Base-by-base conservation (phyloP, 2,329 filamentous ascomycete species). In the Clathrospora elynae region DNA sequence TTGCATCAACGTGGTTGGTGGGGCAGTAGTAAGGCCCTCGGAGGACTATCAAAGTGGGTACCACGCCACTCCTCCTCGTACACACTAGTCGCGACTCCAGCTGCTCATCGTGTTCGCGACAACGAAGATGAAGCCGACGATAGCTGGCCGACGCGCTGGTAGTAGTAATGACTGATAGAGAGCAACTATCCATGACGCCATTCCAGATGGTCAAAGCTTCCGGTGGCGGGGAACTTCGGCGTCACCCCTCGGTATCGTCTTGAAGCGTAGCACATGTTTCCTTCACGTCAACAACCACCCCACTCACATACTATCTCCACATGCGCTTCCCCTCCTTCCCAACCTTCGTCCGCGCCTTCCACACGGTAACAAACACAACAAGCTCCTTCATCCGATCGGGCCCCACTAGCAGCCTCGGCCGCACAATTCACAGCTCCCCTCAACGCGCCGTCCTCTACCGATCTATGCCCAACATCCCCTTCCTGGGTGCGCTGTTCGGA, bases 401-500 rank as follows among this genome's bases (percentile, higher is more conserved):
- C 50, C 57, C 70, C 51, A 60, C 71, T 54, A 57, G 62, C 71
- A 59, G 58, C 57, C 26, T 73, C 66, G 30, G 59, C 71, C 44
- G 55, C 49, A 55, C 55, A 5, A 46, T 68, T 29, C 54, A 62
- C 49, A 53, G 44, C 44, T 46, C 56, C 6, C 59, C 63, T 1
- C 64, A 63, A 25, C 65, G 60, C 44, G 50, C 53, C 6, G 54
- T 58, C 2, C 14, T 61, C 9, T 55, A 64, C 33, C 62, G 61
- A 20, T 80, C 87, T 59, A 90, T 92, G 82, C 85, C 88, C 38
- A 80, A 80, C 2, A 86, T 95, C 61, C 87, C 90, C 1, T 88
- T 96, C 57, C 63, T 96, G 24, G 78, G 87, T 57, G 83, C 85
- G 42, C 74, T 96, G 2, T 95, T 96, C 62, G 78, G 84, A 40